phyloP scores from a whole-genome alignment of 352 stramenopile species.

The Paralagenidium karlingii region DNA sequence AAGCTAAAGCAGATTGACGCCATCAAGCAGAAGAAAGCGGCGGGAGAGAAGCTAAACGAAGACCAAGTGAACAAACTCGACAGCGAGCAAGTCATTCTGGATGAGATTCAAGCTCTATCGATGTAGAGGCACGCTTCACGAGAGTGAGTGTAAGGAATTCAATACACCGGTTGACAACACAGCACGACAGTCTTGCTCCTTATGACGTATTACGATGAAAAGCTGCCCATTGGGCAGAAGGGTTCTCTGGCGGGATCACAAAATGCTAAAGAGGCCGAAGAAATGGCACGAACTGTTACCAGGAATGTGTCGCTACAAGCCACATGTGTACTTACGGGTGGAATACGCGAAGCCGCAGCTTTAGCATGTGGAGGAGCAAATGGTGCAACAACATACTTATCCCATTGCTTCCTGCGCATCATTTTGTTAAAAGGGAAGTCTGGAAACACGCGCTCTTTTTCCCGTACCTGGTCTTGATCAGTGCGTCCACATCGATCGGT shows the following conservation, averaged over 20 bases:
- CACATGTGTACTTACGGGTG: conserved; percentile 12
- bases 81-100: conserved; percentile 44
- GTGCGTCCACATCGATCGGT: too few species aligned
- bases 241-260: conserved; percentile 14
- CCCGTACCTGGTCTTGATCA: too few species aligned
- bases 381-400: conserved; percentile 14
- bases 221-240: conserved; percentile 14
- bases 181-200: not conserved
- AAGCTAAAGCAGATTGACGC: conserved; percentile 83
- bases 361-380: conserved; percentile 8
- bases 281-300: not conserved
- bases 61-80: conserved; percentile 70
- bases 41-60: conserved; percentile 62
- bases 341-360: conserved; percentile 21
- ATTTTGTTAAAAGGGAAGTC: too few species aligned
- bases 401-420: too few species aligned
- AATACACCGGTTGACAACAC: not conserved
- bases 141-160: too few species aligned
- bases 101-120: conserved; percentile 52
- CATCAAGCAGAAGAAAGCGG: conserved; percentile 65
- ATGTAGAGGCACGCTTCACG: too few species aligned
- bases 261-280: conserved; percentile 21
- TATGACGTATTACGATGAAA: conserved; percentile 2
- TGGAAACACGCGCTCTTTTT: too few species aligned
- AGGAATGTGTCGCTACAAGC: too few species aligned